These are phyloP conservation scores for Pholiota conissans DNA, from an alignment of 768 basidiomycete genomes.

Conservation along the genomic window DNA sequence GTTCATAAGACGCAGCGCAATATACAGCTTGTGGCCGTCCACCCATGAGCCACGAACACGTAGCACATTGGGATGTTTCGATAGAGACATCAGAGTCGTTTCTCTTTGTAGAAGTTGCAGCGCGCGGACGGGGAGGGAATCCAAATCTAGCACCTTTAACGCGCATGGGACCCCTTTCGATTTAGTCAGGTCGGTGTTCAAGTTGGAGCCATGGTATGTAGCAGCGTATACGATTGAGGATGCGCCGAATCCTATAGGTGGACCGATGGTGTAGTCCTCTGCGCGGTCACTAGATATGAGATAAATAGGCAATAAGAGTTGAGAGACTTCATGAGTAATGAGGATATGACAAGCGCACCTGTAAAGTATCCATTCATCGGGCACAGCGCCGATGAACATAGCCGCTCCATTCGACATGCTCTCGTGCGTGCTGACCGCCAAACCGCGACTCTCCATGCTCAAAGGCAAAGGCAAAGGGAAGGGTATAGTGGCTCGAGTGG, in stretches of 20 bases:
- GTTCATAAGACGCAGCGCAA: constrained; percentile 88
- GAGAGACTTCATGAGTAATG: background rate
- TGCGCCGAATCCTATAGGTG: constrained; percentile 87
- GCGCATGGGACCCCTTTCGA: constrained; percentile 55
- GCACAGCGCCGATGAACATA: constrained; percentile 75
- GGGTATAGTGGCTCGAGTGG: constrained; percentile 1
- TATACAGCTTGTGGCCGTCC: constrained; percentile 78
- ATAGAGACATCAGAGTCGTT: constrained; percentile 89
- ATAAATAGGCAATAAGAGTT: constrained; percentile 7
- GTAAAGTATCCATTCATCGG: constrained; percentile 82
- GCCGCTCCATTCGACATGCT: constrained; percentile 18
- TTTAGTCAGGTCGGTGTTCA: constrained; percentile 19
- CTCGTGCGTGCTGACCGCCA: constrained; percentile 17
- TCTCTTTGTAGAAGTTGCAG: constrained; percentile 78
- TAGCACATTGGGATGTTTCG: constrained; percentile 91
- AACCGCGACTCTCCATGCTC: background rate
- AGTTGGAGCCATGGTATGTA: constrained; percentile 43
- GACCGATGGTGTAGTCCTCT: constrained; percentile 72
- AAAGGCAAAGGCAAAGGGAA: background rate
- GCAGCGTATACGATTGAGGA: constrained; percentile 91
- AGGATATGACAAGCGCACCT: constrained; percentile 44
- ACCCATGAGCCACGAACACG: constrained; percentile 92
- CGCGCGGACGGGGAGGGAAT: constrained; percentile 68
- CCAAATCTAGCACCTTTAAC: constrained; percentile 88
- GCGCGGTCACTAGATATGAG: constrained; percentile 54